phyloP scores from a whole-genome alignment of 768 basidiomycete genomes.

The Podaxis mareebaensis region DNA sequence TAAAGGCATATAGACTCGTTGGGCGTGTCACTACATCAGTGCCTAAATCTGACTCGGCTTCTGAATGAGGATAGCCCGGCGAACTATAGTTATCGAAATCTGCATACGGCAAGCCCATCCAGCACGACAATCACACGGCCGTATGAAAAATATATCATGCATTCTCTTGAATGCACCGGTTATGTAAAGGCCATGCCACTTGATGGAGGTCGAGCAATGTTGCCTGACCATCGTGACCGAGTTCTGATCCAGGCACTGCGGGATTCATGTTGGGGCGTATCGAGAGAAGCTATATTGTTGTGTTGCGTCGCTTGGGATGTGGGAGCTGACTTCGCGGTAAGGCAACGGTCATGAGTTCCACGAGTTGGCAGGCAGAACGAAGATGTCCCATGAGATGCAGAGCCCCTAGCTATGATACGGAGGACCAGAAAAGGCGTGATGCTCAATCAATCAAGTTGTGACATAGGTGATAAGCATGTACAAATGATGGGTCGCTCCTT shows the following conservation, averaged over 20 bases:
- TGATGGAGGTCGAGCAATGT: too few species aligned
- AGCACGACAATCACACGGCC: too few species aligned
- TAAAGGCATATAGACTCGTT: neutral
- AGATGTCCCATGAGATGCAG: neutral
- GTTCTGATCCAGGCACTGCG: too few species aligned
- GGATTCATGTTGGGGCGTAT: too few species aligned
- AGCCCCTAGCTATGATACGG: too few species aligned
- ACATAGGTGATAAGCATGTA: constrained; percentile 2
- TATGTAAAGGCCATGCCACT: too few species aligned
- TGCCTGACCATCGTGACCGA: too few species aligned
- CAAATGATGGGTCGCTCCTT: neutral
- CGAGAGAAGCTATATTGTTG: too few species aligned
- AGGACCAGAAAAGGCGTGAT: neutral
- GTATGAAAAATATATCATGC: too few species aligned
- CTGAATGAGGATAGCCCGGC: neutral
- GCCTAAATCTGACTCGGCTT: neutral
- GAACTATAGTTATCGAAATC: neutral
- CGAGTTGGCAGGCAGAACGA: neutral
- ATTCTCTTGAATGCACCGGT: too few species aligned
- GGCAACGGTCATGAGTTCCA: neutral
- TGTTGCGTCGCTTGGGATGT: neutral
- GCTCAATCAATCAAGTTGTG: neutral
- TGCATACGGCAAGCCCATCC: neutral
- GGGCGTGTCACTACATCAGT: neutral
- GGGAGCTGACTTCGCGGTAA: neutral